Base-by-base conservation (phyloP, 345 rosid genomes). In the Gossypium bickii region DNA sequence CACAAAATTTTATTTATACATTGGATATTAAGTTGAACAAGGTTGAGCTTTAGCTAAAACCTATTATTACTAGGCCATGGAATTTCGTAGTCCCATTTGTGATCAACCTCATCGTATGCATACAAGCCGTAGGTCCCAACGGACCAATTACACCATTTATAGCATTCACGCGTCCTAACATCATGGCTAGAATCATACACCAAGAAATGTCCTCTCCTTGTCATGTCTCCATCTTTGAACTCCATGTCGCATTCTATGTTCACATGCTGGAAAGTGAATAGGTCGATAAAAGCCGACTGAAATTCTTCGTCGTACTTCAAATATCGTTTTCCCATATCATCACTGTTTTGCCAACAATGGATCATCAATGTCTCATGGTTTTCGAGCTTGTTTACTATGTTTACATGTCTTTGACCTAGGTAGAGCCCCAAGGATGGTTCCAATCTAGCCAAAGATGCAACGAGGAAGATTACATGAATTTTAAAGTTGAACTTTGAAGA, bases 111-210 rank as follows among this genome's bases (percentile, higher is more conserved):
- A 49, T 68, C 72, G 34, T 13, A 49, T 2, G 72, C 72, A 68
- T 68, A 68, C 43, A 68, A 15, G 3, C 72, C 72, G 44, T 68
- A 48, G 15, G 34, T 16, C 55, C 72, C 72, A 15, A 68, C 72
- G 0, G 71, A 16, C 72, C 72, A 68, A 25, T 68, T 68, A 16
- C 72, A 68, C 70, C 70, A 67, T 67, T 45, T 44, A 67, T 67
- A 67, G 34, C 70, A 67, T 55, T 61, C 55, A 13, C 66, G 66
- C n/a, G 53, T 67, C 55, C 70, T 20, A 44, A 67, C 55, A 6
- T 67, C 53, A 5, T 20, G 7, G 53, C 34, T 12, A 7, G 70
- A 11, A 25, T 67, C 34, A 67, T 44, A 67, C 44, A 67, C 4
- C 51, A 45, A 4, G 55, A 67, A 45, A 22, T 45, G 70, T 17